These are phyloP conservation scores for Mortierella sp. DNA, from an alignment of 371 early-diverging fungal genomes.

Conservation along the genomic window DNA sequence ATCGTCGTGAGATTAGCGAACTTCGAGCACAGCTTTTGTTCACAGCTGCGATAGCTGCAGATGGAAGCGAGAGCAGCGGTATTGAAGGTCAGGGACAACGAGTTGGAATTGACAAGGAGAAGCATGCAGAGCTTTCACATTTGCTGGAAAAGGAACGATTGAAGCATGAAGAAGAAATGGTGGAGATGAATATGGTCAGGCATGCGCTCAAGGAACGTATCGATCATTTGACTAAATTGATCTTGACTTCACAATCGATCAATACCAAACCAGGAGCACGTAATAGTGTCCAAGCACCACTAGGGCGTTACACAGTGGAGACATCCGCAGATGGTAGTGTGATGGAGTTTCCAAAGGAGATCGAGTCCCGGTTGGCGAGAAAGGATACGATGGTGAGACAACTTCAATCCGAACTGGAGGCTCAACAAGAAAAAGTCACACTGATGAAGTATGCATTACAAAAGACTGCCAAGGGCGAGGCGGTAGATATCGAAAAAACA, in stretches of 20 bases:
- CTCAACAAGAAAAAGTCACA: constrained; percentile 34
- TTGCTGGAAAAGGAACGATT: constrained; percentile 53
- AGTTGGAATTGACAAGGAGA: constrained; percentile 13
- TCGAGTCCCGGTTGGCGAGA: constrained; percentile 40
- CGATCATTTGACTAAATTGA: constrained; percentile 85
- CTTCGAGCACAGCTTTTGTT: constrained; percentile 80
- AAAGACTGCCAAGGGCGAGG: constrained; percentile 39
- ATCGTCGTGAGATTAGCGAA: constrained; percentile 84
- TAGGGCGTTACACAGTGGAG: constrained; percentile 34
- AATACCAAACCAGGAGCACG: constrained; percentile 12
- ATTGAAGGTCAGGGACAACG: background rate
- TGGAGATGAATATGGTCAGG: constrained; percentile 77
- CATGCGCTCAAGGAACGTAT: constrained; percentile 85
- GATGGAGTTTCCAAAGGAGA: constrained; percentile 52
- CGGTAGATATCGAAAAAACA: constrained; percentile 20
- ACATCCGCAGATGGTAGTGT: constrained; percentile 49
- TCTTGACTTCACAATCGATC: constrained; percentile 77
- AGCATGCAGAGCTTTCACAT: constrained; percentile 53
- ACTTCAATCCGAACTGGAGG: constrained; percentile 43
- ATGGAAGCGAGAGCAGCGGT: background rate
- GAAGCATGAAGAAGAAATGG: constrained; percentile 82
- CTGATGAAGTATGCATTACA: constrained; percentile 38
- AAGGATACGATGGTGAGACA: constrained; percentile 46
- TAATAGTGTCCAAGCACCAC: background rate
- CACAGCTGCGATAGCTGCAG: constrained; percentile 49